Percentiles rank a stretch among this genome's conserved stretches.
phyloP scores from a whole-genome alignment of 2,329 filamentous ascomycete species.

The Madurella fahalii region DNA sequence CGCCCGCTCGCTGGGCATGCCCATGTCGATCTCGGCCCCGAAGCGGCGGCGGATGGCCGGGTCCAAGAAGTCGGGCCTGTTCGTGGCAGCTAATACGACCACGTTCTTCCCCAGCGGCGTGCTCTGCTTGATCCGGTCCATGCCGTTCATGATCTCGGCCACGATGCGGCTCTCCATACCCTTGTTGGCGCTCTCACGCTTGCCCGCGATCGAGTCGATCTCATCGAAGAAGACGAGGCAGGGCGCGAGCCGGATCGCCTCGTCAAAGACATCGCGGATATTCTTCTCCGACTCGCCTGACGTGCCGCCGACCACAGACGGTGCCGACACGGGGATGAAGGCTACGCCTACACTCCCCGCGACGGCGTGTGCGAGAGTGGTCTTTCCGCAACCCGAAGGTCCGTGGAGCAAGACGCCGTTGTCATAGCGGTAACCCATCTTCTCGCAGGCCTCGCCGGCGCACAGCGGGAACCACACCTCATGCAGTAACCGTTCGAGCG shows the following conservation, averaged over 20 bases:
- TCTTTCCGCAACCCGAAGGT: conserved; percentile 83
- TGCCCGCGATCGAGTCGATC: conserved; percentile 86
- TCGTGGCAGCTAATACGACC: conserved; percentile 87
- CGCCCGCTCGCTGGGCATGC: conserved; percentile 75
- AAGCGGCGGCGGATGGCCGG: conserved; percentile 69
- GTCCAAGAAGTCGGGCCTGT: conserved; percentile 81
- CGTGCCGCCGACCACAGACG: conserved; percentile 79
- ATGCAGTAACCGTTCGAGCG: conserved; percentile 65
- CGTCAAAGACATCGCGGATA: conserved; percentile 79
- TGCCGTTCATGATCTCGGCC: conserved; percentile 76
- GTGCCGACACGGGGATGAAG: conserved; percentile 77
- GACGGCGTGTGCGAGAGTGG: conserved; percentile 75
- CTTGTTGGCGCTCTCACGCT: conserved; percentile 74
- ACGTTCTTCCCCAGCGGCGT: conserved; percentile 71
- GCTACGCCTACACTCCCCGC: conserved; percentile 71
- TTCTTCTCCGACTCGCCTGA: conserved; percentile 88
- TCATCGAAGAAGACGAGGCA: conserved; percentile 90
- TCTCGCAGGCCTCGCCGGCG: conserved; percentile 60
- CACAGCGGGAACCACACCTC: conserved; percentile 70
- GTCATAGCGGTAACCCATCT: conserved; percentile 64
- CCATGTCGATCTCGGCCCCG: conserved; percentile 81
- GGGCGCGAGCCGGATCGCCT: conserved; percentile 79
- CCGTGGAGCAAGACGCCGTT: conserved; percentile 76
- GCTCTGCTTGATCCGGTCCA: conserved; percentile 75
- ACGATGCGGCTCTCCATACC: conserved; percentile 90